Conservation (phyloP, 73 alveolate species). For the Tetrahymena borealis region DNA sequence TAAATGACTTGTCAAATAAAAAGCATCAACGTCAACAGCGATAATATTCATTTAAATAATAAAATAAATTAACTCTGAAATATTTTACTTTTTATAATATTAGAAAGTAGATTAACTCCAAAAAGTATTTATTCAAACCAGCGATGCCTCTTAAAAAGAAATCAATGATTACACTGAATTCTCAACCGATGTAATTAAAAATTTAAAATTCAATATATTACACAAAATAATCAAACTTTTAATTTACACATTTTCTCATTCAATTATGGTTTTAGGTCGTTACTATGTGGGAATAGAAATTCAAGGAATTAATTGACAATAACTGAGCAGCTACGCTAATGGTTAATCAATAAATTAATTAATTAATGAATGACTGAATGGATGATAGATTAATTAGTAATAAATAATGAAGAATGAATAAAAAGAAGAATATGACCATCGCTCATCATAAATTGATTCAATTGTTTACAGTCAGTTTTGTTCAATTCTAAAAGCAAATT, state of each 20-base stretch:
- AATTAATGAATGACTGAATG: too few relatives aligned
- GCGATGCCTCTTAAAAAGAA: background rate
- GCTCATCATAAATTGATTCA: too few relatives aligned
- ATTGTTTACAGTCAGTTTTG: too few relatives aligned
- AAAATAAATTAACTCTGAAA: too few relatives aligned
- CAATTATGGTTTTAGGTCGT: background rate
- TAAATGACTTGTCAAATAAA: too few relatives aligned
- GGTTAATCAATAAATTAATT: too few relatives aligned
- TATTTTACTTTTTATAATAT: background rate
- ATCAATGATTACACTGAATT: background rate
- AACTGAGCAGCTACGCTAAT: background rate
- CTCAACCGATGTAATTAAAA: background rate
- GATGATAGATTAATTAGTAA: too few relatives aligned
- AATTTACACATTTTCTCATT: background rate
- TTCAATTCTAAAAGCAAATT: too few relatives aligned
- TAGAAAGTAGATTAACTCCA: background rate
- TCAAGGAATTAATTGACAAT: background rate
- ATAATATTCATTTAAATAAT: too few relatives aligned
- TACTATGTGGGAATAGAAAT: background rate
- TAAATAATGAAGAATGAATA: too few relatives aligned
- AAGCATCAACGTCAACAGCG: too few relatives aligned
- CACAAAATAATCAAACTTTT: background rate
- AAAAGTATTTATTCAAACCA: background rate
- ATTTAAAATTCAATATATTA: background rate
- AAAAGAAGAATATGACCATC: too few relatives aligned